Evolutionary conservation across 495 filamentous ascomycete species (phyloP), one percentile per base, ranked within the genome.

Genomic region (Amphirosellinia nigrospora): DNA sequence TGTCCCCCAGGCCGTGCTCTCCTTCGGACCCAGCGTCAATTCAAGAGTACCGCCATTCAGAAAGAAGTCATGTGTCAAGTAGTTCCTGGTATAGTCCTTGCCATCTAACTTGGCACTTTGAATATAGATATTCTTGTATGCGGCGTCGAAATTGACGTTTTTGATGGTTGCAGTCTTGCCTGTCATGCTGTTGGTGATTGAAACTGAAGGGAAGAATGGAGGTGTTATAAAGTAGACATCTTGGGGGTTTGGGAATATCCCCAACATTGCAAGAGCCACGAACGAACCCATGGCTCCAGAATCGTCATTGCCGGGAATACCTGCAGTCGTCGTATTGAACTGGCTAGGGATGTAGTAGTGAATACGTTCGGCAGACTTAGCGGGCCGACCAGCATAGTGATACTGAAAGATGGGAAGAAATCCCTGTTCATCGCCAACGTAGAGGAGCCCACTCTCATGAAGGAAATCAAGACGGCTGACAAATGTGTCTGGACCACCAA

Each of bases 251-350:
- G 90, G 90, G 76, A 89, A 92, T 0, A 91, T 80, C 3, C 90
- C 90, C 65, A 90, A 80, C 87, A 90, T 89, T 48, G 85, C 81
- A 28, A 91, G 81, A 9, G 86, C 86, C 15, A 86, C 79, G 71
- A 91, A 92, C 9, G 88, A 86, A 1, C 89, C 90, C 89, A 91
- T 90, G 9, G 89, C 88, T 0, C 89, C 89, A 13, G 86, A 87
- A 72, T 91, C 89, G 52, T 92, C 89, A 71, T 91, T 92, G 0
- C 89, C 90, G 0, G 90, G 89, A n/a, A 92, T 85, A 11, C 90
- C 89, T 13, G 76, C 79, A 7, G 81, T 74, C 0, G 87, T 84
- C 0, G 86, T 85, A 67, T 89, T 86, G 79, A 90, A 91, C 58
- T 83, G 84, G 0, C 85, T 84, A 0, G 90, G 89, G 67, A 92